phyloP scores from a whole-genome alignment of 2,329 filamentous ascomycete genomes.

The Diaporthe destruens region DNA sequence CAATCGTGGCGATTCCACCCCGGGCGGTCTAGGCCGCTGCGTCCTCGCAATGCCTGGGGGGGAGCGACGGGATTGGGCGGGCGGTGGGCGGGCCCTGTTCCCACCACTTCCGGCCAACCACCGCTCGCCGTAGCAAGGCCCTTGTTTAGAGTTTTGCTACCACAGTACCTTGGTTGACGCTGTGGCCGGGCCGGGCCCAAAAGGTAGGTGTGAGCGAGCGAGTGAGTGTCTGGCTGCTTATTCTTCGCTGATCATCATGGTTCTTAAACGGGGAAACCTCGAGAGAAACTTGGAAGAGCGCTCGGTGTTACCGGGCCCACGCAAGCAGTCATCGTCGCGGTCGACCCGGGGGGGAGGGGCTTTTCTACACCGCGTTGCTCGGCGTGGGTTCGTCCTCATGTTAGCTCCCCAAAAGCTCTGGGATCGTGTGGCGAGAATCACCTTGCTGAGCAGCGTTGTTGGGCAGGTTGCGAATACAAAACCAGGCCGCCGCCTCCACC shows the following conservation, averaged over 20 bases:
- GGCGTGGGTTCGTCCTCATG: background rate
- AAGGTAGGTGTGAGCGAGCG: background rate
- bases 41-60: background rate
- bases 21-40: conserved; percentile 20
- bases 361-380: conserved; percentile 8
- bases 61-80: conserved; percentile 17
- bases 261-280: conserved; percentile 16
- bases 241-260: conserved; percentile 23
- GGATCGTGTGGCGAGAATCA: background rate
- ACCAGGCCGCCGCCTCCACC: background rate
- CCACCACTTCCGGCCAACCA: conserved; percentile 19
- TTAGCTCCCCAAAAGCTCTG: background rate
- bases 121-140: conserved; percentile 6
- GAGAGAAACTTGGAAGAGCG: background rate
- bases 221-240: conserved; percentile 9
- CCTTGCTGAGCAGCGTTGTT: background rate
- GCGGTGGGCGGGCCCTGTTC: conserved; percentile 14
- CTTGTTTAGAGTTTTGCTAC: conserved; percentile 7
- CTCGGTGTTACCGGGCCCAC: conserved; percentile 32
- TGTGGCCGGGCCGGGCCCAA: background rate
- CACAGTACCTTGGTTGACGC: too few relatives aligned
- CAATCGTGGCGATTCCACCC: conserved; percentile 30
- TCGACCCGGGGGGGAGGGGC: background rate
- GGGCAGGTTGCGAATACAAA: background rate
- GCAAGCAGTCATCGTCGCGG: conserved; percentile 11